These are phyloP conservation scores for Triticum monococcum DNA, from an alignment of 176 grass and related monocot species.

Conservation along the genomic window DNA sequence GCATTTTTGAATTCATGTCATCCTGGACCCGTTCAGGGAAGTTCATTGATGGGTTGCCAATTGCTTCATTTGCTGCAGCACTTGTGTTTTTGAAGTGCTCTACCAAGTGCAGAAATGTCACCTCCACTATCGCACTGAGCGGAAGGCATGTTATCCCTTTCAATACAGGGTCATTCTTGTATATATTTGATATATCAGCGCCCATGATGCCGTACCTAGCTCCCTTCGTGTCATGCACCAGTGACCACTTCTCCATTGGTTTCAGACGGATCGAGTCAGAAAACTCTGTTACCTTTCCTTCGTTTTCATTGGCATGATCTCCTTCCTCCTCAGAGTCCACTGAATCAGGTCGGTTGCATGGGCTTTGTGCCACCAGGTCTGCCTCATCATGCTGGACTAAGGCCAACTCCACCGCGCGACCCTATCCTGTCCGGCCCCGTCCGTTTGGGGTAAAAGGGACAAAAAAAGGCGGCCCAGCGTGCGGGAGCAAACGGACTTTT, in stretches of 20 bases:
- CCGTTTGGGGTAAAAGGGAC: too few relatives aligned
- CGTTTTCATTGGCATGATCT: neutral
- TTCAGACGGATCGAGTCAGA: conserved; percentile 13
- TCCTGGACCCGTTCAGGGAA: conserved; percentile 18
- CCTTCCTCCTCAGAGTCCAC: neutral
- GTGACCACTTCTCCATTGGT: conserved; percentile 35
- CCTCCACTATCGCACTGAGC: conserved; percentile 10
- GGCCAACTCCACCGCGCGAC: too few relatives aligned
- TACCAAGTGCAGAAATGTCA: conserved; percentile 1
- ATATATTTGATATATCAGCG: neutral
- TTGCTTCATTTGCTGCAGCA: conserved; percentile 18
- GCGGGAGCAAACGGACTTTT: too few relatives aligned
- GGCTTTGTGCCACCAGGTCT: too few relatives aligned
- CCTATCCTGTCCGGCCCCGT: too few relatives aligned
- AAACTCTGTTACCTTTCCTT: neutral
- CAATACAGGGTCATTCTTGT: conserved; percentile 19
- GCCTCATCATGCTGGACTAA: too few relatives aligned
- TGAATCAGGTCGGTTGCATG: neutral
- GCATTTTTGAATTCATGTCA: conserved; percentile 20
- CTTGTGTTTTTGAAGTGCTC: conserved; percentile 11
- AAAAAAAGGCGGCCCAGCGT: too few relatives aligned
- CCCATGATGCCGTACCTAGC: conserved; percentile 29
- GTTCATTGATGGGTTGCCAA: conserved; percentile 1
- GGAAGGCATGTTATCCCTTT: conserved; percentile 29
- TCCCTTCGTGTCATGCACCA: conserved; percentile 5